Evolutionary conservation across 2,329 filamentous ascomycete genomes (phyloP).

Genomic region (Fusarium stilboides): DNA sequence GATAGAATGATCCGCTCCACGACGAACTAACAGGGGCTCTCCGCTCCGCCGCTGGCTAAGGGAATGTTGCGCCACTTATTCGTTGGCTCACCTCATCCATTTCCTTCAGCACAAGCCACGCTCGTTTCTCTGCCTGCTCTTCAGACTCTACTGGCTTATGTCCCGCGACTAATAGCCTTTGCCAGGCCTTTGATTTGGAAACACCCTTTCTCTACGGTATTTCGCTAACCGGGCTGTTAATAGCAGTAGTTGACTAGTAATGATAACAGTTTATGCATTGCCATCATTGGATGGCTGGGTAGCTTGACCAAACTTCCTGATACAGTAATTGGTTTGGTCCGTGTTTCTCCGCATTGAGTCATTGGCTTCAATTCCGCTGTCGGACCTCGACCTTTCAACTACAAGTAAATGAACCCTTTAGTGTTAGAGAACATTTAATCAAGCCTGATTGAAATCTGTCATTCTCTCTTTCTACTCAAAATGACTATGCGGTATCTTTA

Average conservation of each 20-base stretch:
- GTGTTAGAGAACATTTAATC: too few species aligned
- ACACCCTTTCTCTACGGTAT: too few species aligned
- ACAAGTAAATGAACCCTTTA: not conserved
- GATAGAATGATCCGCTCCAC: not conserved
- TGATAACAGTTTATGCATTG: too few species aligned
- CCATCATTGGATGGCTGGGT: too few species aligned
- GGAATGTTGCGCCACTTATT: not conserved
- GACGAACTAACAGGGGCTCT: not conserved
- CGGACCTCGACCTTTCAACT: not conserved
- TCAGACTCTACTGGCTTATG: too few species aligned
- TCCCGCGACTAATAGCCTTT: too few species aligned
- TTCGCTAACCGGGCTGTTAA: too few species aligned
- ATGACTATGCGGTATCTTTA: too few species aligned
- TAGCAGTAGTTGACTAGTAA: too few species aligned
- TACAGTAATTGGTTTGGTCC: not conserved
- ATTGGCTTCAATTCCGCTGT: not conserved
- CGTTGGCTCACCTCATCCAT: slow-evolving; percentile 3
- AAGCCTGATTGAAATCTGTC: not conserved
- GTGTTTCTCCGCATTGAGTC: not conserved
- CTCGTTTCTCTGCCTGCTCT: too few species aligned
- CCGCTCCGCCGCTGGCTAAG: not conserved
- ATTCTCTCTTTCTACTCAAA: not conserved
- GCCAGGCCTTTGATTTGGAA: too few species aligned
- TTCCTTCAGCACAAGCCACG: not conserved
- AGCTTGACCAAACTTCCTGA: not conserved